Evolutionary conservation across 2,329 filamentous ascomycete genomes (phyloP).

Genomic region (Penicillium hordei): DNA sequence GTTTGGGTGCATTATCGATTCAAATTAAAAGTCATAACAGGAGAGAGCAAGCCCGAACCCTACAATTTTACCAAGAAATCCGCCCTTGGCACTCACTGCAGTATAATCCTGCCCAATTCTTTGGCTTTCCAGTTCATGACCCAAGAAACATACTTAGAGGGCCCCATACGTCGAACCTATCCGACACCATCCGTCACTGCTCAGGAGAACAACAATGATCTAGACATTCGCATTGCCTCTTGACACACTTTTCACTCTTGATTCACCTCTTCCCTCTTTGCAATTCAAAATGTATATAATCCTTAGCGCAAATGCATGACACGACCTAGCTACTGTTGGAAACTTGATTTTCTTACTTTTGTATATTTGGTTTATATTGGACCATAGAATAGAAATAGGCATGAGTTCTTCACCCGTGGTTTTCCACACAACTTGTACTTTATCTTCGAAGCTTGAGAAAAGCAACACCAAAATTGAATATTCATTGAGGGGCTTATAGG

Average conservation of each 20-base stretch:
- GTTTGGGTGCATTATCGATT: neutral
- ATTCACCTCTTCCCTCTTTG: neutral
- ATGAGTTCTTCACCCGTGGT: neutral
- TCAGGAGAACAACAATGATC: neutral
- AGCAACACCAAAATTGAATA: neutral
- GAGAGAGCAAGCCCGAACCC: neutral
- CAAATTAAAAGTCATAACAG: neutral
- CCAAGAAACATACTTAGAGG: neutral
- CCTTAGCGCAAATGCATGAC: conserved; percentile 19
- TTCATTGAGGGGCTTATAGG: too few relatives aligned
- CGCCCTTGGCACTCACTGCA: neutral
- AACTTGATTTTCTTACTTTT: neutral
- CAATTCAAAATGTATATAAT: conserved; percentile 23
- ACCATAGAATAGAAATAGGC: neutral
- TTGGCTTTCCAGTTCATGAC: conserved; percentile 1
- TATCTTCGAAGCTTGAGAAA: neutral
- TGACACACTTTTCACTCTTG: neutral
- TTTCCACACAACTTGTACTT: neutral
- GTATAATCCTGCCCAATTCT: conserved; percentile 5
- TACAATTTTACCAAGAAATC: neutral
- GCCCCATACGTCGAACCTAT: neutral
- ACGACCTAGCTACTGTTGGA: conserved; percentile 11
- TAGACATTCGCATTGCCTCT: neutral
- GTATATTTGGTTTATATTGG: neutral
- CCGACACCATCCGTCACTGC: neutral